phyloP scores from a whole-genome alignment of 371 early-diverging fungal species.

The Rhizomucor miehei region DNA sequence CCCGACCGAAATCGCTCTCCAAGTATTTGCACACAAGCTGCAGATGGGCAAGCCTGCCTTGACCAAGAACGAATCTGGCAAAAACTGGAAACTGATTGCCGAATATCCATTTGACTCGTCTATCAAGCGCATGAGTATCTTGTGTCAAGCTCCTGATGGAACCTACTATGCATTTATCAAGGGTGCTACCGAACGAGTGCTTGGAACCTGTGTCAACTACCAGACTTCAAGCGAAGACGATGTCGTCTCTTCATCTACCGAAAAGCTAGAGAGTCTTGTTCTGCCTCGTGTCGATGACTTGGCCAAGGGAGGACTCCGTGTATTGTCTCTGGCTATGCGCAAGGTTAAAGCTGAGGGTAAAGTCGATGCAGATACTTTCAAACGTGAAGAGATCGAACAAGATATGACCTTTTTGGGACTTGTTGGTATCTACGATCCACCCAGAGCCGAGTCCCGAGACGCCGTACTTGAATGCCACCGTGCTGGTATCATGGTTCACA shows the following conservation, averaged over 20 bases:
- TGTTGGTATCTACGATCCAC: constrained; percentile 95
- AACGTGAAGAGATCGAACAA: constrained; percentile 66
- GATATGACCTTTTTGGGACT: constrained; percentile 85
- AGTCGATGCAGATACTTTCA: constrained; percentile 43
- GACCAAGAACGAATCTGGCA: constrained; percentile 22
- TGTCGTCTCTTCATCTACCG: constrained; percentile 28
- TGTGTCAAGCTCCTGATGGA: constrained; percentile 62
- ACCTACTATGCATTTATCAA: constrained; percentile 55
- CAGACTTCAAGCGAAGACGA: constrained; percentile 48
- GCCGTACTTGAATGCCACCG: constrained; percentile 84
- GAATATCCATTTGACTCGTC: constrained; percentile 84
- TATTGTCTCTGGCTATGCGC: constrained; percentile 40
- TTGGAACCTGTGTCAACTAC: constrained; percentile 53
- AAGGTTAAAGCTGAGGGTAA: constrained; percentile 49
- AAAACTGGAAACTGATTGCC: constrained; percentile 65
- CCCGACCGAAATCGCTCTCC: constrained; percentile 79
- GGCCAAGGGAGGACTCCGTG: constrained; percentile 73
- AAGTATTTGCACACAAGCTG: constrained; percentile 75
- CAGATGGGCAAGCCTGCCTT: constrained; percentile 64
- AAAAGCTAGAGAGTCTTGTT: constrained; percentile 43
- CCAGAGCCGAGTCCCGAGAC: constrained; percentile 69
- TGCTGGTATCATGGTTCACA: constrained; percentile 93
- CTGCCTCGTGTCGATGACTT: constrained; percentile 58
- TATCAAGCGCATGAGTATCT: constrained; percentile 91
- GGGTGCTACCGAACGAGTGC: constrained; percentile 78